Evolutionary conservation across 306 rosid genomes (phyloP), one percentile per base, ranked within the genome.

Genomic region (Senna siamea): DNA sequence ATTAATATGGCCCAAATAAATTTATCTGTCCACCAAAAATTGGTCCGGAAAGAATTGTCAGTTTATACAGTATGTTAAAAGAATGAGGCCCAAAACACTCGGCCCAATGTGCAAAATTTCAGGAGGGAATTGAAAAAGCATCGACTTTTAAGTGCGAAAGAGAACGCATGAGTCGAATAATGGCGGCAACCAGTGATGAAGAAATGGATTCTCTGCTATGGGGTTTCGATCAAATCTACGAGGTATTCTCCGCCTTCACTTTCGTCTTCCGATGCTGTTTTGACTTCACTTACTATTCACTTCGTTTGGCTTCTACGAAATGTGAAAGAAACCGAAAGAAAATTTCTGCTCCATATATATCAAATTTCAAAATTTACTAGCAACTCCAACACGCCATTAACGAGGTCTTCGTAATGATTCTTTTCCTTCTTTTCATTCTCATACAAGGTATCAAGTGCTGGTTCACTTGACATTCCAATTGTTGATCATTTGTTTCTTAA

Each of bases 161-260:
- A 5, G 5, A 30, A 28, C 35, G 68, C 43, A 8, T 2, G 9
- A 2, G 12, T 2, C 15, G n/a, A 11, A 77, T 73, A 79, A 87
- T 89, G 92, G 92, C 95, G 92, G 92, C 88, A 86, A 78, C 81
- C 17, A 78, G 70, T 18, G 82, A 81, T 51, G 88, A 78, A 66
- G 89, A 83, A 78, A 83, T 85, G 92, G 85, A 87, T 2, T 76
- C 82, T 38, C 78, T 91, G 9, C 88, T 91, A 62, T 72, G 78
- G 44, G 68, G 52, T 20, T 87, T 85, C 80, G 87, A 87, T 76
- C 84, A 81, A 35, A 88, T 91, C 80, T 85, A 67, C 86, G 76
- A 87, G 90, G 94, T 77, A 61, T 37, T 55, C 6, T 59, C 22
- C 15, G 10, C 32, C 44, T 40, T 69, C 78, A 11, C 9, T 1